phyloP scores from a whole-genome alignment of 1,139 yeast genomes.

The Yamadazyma taylorii region DNA sequence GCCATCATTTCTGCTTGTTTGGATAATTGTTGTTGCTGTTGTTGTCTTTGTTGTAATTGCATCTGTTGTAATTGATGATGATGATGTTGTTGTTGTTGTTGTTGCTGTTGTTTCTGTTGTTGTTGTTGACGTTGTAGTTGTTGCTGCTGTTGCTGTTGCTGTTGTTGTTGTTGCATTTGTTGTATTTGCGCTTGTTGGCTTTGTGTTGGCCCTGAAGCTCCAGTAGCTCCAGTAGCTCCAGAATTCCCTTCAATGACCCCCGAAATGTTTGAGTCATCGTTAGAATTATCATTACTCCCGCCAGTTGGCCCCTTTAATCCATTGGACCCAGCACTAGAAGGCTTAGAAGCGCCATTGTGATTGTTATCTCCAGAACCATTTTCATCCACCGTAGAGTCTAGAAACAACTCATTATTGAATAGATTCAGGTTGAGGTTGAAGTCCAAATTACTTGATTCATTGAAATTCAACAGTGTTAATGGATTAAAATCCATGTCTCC shows the following conservation, averaged over 20 bases:
- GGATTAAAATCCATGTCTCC: constrained; percentile 16
- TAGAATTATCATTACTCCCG: no score
- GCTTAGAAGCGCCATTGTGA: no score
- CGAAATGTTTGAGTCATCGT: no score
- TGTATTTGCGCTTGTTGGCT: neutral
- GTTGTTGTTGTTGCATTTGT: constrained; percentile 2
- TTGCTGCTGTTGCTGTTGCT: neutral
- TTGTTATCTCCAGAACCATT: neutral
- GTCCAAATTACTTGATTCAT: constrained; percentile 13
- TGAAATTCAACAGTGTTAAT: constrained; percentile 12
- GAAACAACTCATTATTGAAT: constrained; percentile 4
- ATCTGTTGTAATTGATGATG: no score
- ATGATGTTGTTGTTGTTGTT: constrained; percentile 2
- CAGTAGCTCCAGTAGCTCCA: neutral
- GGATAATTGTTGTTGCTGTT: neutral
- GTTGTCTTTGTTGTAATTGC: constrained; percentile 3
- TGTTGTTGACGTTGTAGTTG: neutral
- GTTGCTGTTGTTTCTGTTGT: neutral
- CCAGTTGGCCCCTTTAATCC: neutral
- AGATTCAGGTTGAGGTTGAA: constrained; percentile 12
- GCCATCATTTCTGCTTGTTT: neutral
- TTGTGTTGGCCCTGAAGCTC: neutral
- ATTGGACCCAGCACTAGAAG: no score
- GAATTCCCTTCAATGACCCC: no score
- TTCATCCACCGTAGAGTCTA: constrained; percentile 6